Evolutionary conservation across 495 filamentous ascomycete genomes (phyloP).

Genomic region (Aspergillus sparsus): DNA sequence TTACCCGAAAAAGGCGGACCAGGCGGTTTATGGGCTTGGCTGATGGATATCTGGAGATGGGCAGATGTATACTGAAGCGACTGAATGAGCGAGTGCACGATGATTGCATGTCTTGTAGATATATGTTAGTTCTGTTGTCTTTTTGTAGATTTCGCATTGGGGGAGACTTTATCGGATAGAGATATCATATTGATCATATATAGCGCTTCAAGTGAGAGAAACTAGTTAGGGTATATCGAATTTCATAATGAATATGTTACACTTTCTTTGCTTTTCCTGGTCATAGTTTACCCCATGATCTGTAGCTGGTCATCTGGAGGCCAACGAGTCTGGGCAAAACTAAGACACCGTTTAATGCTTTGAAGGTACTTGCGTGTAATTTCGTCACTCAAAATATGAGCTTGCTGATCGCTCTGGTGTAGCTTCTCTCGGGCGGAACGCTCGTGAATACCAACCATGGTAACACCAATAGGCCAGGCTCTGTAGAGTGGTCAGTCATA

Average conservation of each 20-base stretch:
- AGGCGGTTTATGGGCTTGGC: slow-evolving; percentile 14
- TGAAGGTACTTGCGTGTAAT: slow-evolving; percentile 92
- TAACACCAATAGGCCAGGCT: slow-evolving; percentile 98
- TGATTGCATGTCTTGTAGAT: slow-evolving; percentile 11
- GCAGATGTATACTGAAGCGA: slow-evolving; percentile 12
- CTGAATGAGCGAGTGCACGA: not conserved
- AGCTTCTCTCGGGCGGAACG: slow-evolving; percentile 92
- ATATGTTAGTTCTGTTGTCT: slow-evolving; percentile 15
- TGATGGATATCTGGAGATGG: slow-evolving; percentile 13
- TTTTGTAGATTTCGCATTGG: slow-evolving; percentile 9
- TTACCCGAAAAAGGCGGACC: slow-evolving; percentile 14
- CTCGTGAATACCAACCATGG: slow-evolving; percentile 99
- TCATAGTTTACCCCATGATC: slow-evolving; percentile 76
- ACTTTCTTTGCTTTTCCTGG: not conserved
- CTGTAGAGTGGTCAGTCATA: slow-evolving; percentile 31
- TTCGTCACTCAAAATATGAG: slow-evolving; percentile 97
- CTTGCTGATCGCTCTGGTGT: slow-evolving; percentile 81
- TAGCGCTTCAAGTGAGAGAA: not conserved
- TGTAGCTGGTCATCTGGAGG: slow-evolving; percentile 89
- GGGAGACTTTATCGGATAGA: not conserved
- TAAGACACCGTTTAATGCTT: slow-evolving; percentile 95
- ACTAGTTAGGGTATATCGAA: not conserved
- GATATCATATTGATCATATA: not conserved
- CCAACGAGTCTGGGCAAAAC: slow-evolving; percentile 96
- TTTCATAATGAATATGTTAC: not conserved